A percentile compares a stretch with the other conserved stretches of the same genome.
phyloP scores from a whole-genome alignment of 176 grass and related monocot species.

The Rhynchospora tenuis region DNA sequence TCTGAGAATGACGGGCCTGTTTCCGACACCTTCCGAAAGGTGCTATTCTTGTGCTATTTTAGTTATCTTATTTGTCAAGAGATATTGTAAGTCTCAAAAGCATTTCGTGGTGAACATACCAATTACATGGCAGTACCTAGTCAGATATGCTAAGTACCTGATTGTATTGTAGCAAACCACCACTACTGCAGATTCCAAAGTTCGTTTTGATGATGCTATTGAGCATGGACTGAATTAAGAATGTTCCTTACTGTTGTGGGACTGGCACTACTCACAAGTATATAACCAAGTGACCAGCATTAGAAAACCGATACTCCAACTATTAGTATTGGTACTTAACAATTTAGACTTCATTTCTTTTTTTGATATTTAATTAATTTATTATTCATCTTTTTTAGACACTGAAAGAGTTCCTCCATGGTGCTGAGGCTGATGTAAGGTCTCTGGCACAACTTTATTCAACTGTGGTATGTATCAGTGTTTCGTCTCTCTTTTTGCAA shows the following conservation, averaged over 20 bases:
- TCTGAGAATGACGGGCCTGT: constrained; percentile 98
- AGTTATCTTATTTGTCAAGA: background rate
- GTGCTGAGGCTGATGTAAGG: constrained; percentile 92
- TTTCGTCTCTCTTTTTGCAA: constrained; percentile 4
- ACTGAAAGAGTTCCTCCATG: constrained; percentile 74
- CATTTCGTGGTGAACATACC: background rate
- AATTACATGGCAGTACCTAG: background rate
- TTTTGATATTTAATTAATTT: background rate
- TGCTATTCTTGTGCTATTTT: constrained; percentile 19
- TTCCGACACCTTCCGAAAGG: constrained; percentile 67
- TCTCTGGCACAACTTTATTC: constrained; percentile 89
- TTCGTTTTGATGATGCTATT: background rate
- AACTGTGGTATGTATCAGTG: constrained; percentile 62
- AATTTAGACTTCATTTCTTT: background rate
- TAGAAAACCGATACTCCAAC: background rate
- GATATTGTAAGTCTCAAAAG: too few relatives aligned
- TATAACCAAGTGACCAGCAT: background rate
- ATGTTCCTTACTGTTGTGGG: background rate
- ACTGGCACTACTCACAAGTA: background rate
- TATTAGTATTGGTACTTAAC: background rate
- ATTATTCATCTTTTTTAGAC: constrained; percentile 50
- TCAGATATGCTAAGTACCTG: background rate
- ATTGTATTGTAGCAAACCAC: background rate
- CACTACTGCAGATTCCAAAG: background rate
- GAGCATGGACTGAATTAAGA: background rate